Evolutionary conservation across 768 basidiomycete species (phyloP), one percentile per base, ranked within the genome.

Genomic region (Obba rivulosa): DNA sequence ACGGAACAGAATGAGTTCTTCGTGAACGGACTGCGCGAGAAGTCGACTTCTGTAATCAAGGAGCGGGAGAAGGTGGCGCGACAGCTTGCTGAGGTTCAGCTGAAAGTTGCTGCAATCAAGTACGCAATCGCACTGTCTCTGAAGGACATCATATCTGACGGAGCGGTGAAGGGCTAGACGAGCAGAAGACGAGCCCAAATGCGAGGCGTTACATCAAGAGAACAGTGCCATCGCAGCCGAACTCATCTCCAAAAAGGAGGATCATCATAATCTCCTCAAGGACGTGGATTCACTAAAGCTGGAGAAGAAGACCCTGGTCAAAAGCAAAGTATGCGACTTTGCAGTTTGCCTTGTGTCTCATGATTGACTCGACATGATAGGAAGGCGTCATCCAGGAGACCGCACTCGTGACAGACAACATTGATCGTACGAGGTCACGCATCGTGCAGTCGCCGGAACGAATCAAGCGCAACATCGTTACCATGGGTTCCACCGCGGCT

Each of bases 401-500:
- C 9, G 69, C 77, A 7, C 72, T 74, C 38, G 68, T 83, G 20
- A 69, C 76, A 36, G 83, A 87, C 48, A 70, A 74, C 39, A 82
- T 89, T 53, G 67, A 69, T 11, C 79, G 83, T 37, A 82, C 82
- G 0, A 75, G 80, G 43, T 71, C 80, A 23, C 81, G 92, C 22
- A 85, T 96, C 53, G 92, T 96, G 3, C 89, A 92, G 63, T 92
- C 90, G 0, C 93, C 93, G 0, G 93, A 95, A 41, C 78, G 92
- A 39, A 86, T 95, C 56, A 87, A 85, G 61, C 80, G 83, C 43
- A 87, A 81, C 37, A 95, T 95, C 57, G 66, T 75, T 10, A 72
- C 79, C n/a, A 91, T 95, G 86, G 75, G 78, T 2, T 61, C 69
- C 5, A 81, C 77, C 0, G 80, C 81, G 1, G 63, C 76, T 16